Conservation (phyloP, 2,329 filamentous ascomycete species). For the Penicillium sclerotigenum region DNA sequence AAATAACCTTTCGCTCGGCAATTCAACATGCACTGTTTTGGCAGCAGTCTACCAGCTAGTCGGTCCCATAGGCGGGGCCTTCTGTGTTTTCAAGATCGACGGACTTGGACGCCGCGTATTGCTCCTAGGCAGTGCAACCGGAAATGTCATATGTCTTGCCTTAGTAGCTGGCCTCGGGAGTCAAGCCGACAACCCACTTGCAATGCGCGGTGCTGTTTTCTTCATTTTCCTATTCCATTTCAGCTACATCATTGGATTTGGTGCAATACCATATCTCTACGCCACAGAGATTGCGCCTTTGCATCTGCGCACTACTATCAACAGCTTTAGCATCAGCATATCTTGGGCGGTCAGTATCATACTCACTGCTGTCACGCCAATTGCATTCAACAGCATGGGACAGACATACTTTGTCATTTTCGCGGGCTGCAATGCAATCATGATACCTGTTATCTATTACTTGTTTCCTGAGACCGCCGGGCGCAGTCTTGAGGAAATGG, state of each 20-base stretch:
- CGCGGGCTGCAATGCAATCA: constrained; percentile 17
- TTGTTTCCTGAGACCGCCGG: constrained; percentile 23
- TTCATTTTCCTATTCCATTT: constrained; percentile 26
- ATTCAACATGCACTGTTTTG: constrained; percentile 20
- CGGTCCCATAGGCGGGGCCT: constrained; percentile 17
- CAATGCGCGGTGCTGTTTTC: constrained; percentile 19
- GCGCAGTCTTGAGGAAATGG: constrained; percentile 24
- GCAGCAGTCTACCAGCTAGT: constrained; percentile 22
- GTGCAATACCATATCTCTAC: constrained; percentile 25
- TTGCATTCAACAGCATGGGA: constrained; percentile 21
- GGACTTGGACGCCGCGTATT: constrained; percentile 18
- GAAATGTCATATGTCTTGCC: constrained; percentile 18
- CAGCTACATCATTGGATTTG: constrained; percentile 23
- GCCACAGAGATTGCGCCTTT: constrained; percentile 21
- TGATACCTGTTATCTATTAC: constrained; percentile 19
- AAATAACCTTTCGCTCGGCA: constrained; percentile 15
- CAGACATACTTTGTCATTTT: constrained; percentile 23
- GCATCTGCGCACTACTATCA: constrained; percentile 24
- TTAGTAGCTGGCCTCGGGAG: constrained; percentile 21
- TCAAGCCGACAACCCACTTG: constrained; percentile 9
- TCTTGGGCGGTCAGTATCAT: constrained; percentile 21
- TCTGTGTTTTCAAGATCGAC: constrained; percentile 22
- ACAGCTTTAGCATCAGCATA: constrained; percentile 24
- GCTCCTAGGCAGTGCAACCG: constrained; percentile 18
- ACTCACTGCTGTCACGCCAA: constrained; percentile 21